Conservation (phyloP, 352 stramenopile genomes). For the Pythium grandisporangium region DNA sequence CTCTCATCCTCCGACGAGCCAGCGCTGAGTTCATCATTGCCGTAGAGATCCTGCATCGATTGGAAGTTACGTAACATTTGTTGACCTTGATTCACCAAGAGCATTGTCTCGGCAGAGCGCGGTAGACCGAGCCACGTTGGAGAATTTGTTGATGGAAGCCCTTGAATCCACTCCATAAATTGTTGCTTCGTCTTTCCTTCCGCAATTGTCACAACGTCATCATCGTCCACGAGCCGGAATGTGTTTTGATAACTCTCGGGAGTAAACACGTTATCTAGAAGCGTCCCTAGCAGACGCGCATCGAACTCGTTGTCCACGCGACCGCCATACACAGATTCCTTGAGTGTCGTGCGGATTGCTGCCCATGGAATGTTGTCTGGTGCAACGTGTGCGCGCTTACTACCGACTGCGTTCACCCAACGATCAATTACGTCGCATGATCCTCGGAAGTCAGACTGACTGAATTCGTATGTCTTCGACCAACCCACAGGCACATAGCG, state of each 20-base stretch:
- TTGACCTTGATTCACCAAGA: slow-evolving; percentile 74
- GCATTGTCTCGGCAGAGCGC: slow-evolving; percentile 86
- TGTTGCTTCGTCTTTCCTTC: slow-evolving; percentile 88
- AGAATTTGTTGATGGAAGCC: slow-evolving; percentile 84
- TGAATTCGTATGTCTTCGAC: slow-evolving; percentile 99
- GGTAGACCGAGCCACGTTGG: slow-evolving; percentile 91
- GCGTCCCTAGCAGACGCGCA: slow-evolving; percentile 91
- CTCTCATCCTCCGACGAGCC: slow-evolving; percentile 36
- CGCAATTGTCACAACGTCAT: slow-evolving; percentile 58
- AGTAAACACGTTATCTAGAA: slow-evolving; percentile 93
- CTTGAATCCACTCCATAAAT: slow-evolving; percentile 87
- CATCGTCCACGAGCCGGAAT: slow-evolving; percentile 48
- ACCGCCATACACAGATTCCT: slow-evolving; percentile 97
- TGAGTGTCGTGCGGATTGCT: slow-evolving; percentile 94
- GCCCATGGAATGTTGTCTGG: slow-evolving; percentile 98
- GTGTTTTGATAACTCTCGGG: slow-evolving; percentile 91
- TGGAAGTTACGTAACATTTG: slow-evolving; percentile 77
- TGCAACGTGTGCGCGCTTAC: slow-evolving; percentile 84
- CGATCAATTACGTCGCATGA: slow-evolving; percentile 97
- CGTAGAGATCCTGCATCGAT: slow-evolving; percentile 76
- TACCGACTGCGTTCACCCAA: slow-evolving; percentile 88
- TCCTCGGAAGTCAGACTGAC: slow-evolving; percentile 96
- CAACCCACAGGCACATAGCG: slow-evolving; percentile 97
- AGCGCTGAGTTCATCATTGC: slow-evolving; percentile 38
- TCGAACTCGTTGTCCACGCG: slow-evolving; percentile 96